Evolutionary conservation across 2,329 filamentous ascomycete genomes (phyloP), one percentile per base, ranked within the genome.

Genomic region (Aspergillus cejpii): DNA sequence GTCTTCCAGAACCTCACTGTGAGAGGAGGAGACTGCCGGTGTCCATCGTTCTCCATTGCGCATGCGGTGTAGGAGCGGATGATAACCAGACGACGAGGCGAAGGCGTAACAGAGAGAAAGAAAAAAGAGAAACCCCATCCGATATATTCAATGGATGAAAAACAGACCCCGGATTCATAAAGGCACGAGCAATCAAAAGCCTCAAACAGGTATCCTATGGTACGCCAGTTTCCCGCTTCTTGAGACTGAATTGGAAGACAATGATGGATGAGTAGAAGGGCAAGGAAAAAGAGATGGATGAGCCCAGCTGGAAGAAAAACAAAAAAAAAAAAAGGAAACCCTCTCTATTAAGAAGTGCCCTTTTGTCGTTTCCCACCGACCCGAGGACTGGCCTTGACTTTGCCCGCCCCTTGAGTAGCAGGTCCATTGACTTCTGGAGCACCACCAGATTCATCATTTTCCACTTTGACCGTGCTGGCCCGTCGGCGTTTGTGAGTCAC

Each of bases 401-500:
- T 74, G 39, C 54, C 56, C 12, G 62, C 51, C 39, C 59, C 66
- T 21, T 57, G 55, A 14, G 57, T 49, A 12, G 53, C 64, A 26
- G 64, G 56, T 26, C 72, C 71, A 48, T 80, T 81, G 40, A 78
- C 68, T 47, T 78, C 74, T 20, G 59, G 65, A 43, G 54, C 58
- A 33, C 49, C 58, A 31, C 49, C 56, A 38, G 63, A 68, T 36
- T 78, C 78, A 37, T 81, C 78, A 29, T 65, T 70, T 54, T 81
- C 79, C 42, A 74, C 65, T 61, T 83, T 83, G 45, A 80, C 77
- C 11, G 74, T 74, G 61, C 79, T 82, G 20, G 74, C 64, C 48
- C 80, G 70, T 48, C 80, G 74, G 47, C 76, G 69, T 63, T 83
- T 83, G 56, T 74, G 74, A 38, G 68, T 74, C 34, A 80, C 73